These are phyloP conservation scores for Ottelia alismoides DNA, from an alignment of 106 monocot species.

Conservation along the genomic window DNA sequence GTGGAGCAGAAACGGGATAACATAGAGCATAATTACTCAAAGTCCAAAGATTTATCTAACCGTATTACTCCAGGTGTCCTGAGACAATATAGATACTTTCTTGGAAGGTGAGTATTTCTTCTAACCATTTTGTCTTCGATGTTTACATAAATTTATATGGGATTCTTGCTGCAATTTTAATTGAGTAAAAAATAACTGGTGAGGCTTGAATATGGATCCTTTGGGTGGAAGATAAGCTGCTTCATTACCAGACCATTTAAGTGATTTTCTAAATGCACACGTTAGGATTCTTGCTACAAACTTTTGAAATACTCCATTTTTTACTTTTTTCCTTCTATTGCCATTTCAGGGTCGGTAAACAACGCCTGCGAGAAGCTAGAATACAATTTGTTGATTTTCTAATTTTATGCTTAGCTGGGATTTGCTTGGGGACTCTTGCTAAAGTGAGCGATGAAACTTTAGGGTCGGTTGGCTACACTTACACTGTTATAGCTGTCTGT, in stretches of 20 bases:
- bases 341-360: conserved; percentile 75
- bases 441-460: conserved; percentile 73
- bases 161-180: not conserved
- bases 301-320: too few relatives aligned
- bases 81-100: conserved; percentile 67
- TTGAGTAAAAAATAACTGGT: too few relatives aligned
- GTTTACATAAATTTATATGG: not conserved
- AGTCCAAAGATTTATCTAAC: conserved; percentile 56
- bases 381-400: conserved; percentile 82
- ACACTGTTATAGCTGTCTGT: conserved; percentile 96
- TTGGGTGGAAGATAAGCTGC: too few relatives aligned
- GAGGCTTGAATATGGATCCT: too few relatives aligned
- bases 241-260: too few relatives aligned
- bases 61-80: conserved; percentile 73
- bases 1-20: conserved; percentile 41
- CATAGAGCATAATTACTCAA: conserved; percentile 40
- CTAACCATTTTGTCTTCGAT: not conserved
- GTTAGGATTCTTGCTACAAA: too few relatives aligned
- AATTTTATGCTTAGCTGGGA: conserved; percentile 84
- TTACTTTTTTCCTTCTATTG: too few relatives aligned
- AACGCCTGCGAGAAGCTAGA: conserved; percentile 82
- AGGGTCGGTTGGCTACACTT: conserved; percentile 69
- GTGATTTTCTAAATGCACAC: too few relatives aligned
- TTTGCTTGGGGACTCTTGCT: conserved; percentile 78
- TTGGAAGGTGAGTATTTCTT: conserved; percentile 61